Evolutionary conservation across 257 asterid species (phyloP), one percentile per base, ranked within the genome.

Genomic region (Henckelia pumila): DNA sequence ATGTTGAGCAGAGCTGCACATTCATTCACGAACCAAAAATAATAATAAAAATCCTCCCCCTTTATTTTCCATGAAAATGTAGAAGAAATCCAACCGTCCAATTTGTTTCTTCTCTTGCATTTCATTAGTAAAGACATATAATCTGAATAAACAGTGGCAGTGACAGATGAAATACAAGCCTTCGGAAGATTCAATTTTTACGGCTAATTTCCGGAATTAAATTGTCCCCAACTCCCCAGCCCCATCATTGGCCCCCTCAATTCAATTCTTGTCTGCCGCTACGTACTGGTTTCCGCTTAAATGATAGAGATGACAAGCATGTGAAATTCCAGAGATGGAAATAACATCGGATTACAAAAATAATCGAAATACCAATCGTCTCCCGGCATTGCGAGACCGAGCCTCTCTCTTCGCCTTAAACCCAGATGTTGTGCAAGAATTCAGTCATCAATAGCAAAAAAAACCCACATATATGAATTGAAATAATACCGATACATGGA

Each of bases 71-170:
- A 26, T 21, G 69, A 4, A 63, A 56, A 62, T 16, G 32, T 40
- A 59, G 22, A 29, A 8, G 29, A 55, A 44, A 40, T 22, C 23
- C 7, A 13, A 37, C 50, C 7, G 56, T 4, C 25, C 21, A 62
- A 28, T 63, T 40, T 64, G 55, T 61, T 65, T 66, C 28, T 59
- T 33, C 26, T 44, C 71, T 47, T 16, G 67, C 10, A 61, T 66
- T 19, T 49, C 19, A 65, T 16, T 14, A 17, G 20, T 47, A 17
- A 13, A 17, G 19, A 6, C n/a, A 47, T 0, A 16, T 8, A 47
- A 47, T 16, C 53, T 16, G 20, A 44, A 44, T 16, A 44, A 44
- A 44, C 20, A 44, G 50, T 13, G 1, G n/a, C n/a, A 8, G n/a
- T 13, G 17, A 3, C 50, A 11, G 50, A 13, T 13, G 11, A 40